A percentile compares a stretch with the other conserved stretches of the same genome.
Evolutionary conservation across 2,329 filamentous ascomycete species (phyloP).

Genomic region (Beauveria varroae): DNA sequence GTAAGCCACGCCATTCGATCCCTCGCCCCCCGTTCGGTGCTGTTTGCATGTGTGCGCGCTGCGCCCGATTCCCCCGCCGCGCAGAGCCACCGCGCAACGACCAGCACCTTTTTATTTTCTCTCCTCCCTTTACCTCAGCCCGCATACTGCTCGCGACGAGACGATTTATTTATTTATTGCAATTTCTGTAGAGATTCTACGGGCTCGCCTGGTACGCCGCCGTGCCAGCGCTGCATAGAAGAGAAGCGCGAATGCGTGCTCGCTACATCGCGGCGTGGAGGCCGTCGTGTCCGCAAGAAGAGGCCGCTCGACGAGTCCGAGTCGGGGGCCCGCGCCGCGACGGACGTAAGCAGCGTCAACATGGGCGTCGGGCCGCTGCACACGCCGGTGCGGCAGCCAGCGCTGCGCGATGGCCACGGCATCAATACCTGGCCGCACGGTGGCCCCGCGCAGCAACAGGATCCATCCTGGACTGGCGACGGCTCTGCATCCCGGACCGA

Average conservation of each 20-base stretch:
- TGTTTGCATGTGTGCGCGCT: not conserved
- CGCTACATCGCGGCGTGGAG: slow-evolving; percentile 32
- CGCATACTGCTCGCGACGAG: not conserved
- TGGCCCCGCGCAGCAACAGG: not conserved
- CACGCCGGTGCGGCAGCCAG: not conserved
- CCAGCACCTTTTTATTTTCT: not conserved
- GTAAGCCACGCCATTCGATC: slow-evolving; percentile 16
- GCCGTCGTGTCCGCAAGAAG: slow-evolving; percentile 19
- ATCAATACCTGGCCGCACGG: slow-evolving; percentile 14
- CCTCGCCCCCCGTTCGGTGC: not conserved
- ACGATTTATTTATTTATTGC: not conserved
- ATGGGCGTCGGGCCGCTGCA: not conserved
- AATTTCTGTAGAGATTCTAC: slow-evolving; percentile 21
- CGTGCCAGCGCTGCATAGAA: slow-evolving; percentile 31
- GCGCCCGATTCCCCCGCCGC: not conserved
- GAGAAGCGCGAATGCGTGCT: slow-evolving; percentile 31
- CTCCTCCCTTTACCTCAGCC: too few relatives aligned
- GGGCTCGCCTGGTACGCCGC: slow-evolving; percentile 27
- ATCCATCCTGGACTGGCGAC: slow-evolving; percentile 9
- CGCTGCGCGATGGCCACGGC: not conserved
- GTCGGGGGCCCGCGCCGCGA: not conserved
- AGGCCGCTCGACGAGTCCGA: not conserved
- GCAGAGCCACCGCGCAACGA: not conserved
- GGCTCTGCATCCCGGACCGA: slow-evolving; percentile 8
- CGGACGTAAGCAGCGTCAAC: not conserved